Evolutionary conservation across 2,329 filamentous ascomycete species (phyloP).

Genomic region (Penicillium corylophilum): DNA sequence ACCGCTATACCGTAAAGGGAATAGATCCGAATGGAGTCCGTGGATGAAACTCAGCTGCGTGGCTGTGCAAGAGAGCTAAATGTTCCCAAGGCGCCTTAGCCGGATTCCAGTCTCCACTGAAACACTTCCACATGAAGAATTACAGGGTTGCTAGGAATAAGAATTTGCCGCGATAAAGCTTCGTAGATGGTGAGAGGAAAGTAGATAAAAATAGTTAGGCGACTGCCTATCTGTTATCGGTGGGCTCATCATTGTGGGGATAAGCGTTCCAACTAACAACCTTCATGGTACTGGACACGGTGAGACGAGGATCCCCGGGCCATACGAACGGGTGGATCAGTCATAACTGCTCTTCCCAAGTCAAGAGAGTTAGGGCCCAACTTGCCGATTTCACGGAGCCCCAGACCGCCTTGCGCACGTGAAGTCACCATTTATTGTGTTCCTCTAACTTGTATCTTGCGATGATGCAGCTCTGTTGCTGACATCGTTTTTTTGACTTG

Average conservation of each 20-base stretch:
- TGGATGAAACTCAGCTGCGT: constrained; percentile 26
- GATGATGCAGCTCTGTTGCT: constrained; percentile 7
- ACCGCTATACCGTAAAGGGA: constrained; percentile 5
- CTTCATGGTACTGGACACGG: constrained; percentile 5
- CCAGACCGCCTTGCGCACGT: constrained; percentile 29
- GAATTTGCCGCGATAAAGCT: not conserved
- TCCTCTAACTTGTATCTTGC: constrained; percentile 2
- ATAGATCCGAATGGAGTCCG: constrained; percentile 13
- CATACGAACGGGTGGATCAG: constrained; percentile 7
- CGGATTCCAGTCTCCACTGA: constrained; percentile 1
- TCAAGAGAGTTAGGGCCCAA: constrained; percentile 4
- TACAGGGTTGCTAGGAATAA: not conserved
- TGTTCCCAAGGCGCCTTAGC: constrained; percentile 1
- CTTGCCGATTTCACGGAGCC: not conserved
- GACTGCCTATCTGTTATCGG: constrained; percentile 19
- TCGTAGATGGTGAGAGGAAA: not conserved
- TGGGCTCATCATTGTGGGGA: constrained; percentile 18
- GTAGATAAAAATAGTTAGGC: constrained; percentile 6
- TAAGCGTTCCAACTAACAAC: constrained; percentile 5
- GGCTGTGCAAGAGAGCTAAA: constrained; percentile 27
- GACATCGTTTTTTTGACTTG: not conserved
- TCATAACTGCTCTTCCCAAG: not conserved
- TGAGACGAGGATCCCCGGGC: constrained; percentile 5
- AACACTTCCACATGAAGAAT: not conserved
- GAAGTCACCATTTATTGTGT: constrained; percentile 16